Evolutionary conservation across 768 basidiomycete genomes (phyloP).

Genomic region (Termitomyces sp.): DNA sequence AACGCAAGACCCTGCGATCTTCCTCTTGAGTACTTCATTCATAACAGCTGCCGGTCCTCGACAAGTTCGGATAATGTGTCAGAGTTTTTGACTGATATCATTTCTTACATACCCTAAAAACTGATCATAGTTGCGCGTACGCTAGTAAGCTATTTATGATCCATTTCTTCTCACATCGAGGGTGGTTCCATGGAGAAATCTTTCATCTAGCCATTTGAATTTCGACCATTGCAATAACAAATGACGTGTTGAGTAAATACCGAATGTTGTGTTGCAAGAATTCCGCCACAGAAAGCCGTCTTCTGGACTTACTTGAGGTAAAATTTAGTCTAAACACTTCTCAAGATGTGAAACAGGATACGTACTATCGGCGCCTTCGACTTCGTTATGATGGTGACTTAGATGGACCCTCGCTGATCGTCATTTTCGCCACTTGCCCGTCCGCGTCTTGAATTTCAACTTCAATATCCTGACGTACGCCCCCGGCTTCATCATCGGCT

Average conservation of each 20-base stretch:
- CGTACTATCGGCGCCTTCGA: background rate
- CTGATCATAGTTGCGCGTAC: too few species aligned
- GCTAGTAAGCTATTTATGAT: too few species aligned
- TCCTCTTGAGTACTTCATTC: too few species aligned
- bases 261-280: background rate
- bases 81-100: too few species aligned
- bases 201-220: too few species aligned
- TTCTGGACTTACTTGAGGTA: too few species aligned
- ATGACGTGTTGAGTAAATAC: background rate
- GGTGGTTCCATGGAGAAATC: too few species aligned
- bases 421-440: conserved; percentile 62
- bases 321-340: background rate
- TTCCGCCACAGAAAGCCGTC: background rate
- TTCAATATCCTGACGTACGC: conserved; percentile 41
- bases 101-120: background rate
- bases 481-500: conserved; percentile 29
- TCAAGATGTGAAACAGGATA: background rate
- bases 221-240: background rate
- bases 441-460: conserved; percentile 72
- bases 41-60: too few species aligned
- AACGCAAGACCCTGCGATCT: too few species aligned
- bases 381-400: background rate
- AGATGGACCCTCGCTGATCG: conserved; percentile 26
- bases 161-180: too few species aligned
- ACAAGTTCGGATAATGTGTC: too few species aligned